Conservation (phyloP, 352 stramenopile genomes). For the Plasmopara muralis region DNA sequence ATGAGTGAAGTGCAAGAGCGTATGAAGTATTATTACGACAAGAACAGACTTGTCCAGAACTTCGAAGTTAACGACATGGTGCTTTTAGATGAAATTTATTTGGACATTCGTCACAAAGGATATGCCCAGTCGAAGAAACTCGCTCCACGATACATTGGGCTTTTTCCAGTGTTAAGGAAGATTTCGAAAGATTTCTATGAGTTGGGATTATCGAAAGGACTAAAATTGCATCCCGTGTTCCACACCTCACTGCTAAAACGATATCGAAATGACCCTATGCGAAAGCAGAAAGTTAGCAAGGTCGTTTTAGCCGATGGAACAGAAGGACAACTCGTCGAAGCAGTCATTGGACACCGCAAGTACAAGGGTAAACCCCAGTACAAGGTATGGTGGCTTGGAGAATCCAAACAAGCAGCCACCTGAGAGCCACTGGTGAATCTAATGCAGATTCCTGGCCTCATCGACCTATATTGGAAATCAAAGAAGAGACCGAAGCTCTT, state of each 20-base stretch:
- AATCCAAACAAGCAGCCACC: background rate
- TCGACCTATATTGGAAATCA: background rate
- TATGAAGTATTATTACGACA: too few relatives aligned
- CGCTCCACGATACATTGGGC: constrained; percentile 8
- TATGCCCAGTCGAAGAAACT: constrained; percentile 1
- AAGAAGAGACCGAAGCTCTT: background rate
- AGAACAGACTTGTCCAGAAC: too few relatives aligned
- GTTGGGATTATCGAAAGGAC: background rate
- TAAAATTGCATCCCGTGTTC: constrained; percentile 4
- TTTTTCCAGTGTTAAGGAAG: constrained; percentile 3
- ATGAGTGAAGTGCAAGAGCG: background rate
- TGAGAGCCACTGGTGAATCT: background rate
- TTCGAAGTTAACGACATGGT: too few relatives aligned
- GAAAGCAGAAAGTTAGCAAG: background rate
- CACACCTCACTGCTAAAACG: background rate
- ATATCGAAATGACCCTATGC: background rate
- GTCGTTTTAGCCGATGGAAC: background rate
- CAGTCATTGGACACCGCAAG: background rate
- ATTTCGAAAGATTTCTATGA: constrained; percentile 1
- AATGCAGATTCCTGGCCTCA: constrained; percentile 1
- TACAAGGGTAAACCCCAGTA: background rate
- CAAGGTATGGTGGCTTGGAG: constrained; percentile 1
- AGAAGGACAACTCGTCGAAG: background rate
- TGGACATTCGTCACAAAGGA: background rate
- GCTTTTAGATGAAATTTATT: too few relatives aligned